phyloP scores from a whole-genome alignment of 768 basidiomycete species.

The Calocera cornea region DNA sequence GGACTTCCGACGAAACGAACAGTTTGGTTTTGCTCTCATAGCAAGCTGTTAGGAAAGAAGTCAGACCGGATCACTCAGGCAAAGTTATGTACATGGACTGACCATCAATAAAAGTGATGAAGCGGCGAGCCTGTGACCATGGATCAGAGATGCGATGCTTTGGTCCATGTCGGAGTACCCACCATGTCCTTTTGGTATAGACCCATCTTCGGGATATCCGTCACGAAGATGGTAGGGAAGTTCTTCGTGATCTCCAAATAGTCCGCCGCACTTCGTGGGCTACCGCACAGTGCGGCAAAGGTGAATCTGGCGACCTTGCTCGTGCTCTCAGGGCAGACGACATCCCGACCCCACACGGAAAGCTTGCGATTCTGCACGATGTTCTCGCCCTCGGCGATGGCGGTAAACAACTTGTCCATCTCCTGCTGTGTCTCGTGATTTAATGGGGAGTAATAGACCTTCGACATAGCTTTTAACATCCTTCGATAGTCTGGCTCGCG shows the following conservation, averaged over 20 bases:
- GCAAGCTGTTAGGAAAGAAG: constrained; percentile 45
- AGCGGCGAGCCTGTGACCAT: constrained; percentile 68
- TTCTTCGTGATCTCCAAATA: constrained; percentile 84
- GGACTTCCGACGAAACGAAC: constrained; percentile 84
- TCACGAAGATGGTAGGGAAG: constrained; percentile 78
- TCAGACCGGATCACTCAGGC: constrained; percentile 12
- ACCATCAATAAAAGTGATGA: constrained; percentile 97
- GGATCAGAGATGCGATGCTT: background rate
- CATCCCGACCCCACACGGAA: constrained; percentile 78
- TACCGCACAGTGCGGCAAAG: constrained; percentile 76
- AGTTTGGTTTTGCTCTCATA: constrained; percentile 92
- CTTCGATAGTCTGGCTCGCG: constrained; percentile 71
- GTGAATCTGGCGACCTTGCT: constrained; percentile 69
- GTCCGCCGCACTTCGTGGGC: constrained; percentile 85
- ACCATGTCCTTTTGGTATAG: constrained; percentile 78
- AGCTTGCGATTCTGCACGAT: constrained; percentile 50
- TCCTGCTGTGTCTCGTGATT: constrained; percentile 49
- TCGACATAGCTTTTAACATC: constrained; percentile 79
- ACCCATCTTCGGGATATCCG: constrained; percentile 79
- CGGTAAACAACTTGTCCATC: constrained; percentile 70
- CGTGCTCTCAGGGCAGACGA: constrained; percentile 68
- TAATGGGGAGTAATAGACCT: constrained; percentile 83
- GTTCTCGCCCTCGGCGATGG: constrained; percentile 47
- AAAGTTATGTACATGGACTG: constrained; percentile 17
- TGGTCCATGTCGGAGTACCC: constrained; percentile 2